Base-by-base conservation (phyloP, 106 monocot species). In the Phalaenopsis aphrodite region DNA sequence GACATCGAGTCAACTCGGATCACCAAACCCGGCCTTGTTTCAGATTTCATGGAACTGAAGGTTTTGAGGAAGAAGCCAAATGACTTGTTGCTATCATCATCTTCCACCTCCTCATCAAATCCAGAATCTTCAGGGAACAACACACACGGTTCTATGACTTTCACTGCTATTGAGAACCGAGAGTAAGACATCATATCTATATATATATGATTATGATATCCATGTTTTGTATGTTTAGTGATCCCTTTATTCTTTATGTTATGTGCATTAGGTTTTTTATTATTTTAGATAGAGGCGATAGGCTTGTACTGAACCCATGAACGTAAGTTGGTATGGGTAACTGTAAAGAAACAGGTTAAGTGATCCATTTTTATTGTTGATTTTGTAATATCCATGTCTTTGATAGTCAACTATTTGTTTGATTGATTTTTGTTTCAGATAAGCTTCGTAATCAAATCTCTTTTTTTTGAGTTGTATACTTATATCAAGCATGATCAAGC, bases 11-110 rank as follows among this genome's bases (percentile, higher is more conserved):
- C 41, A 3, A 80, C 77, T 38, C 73, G 75, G 55, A 90, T 89
- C 61, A 89, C 86, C 3, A 89, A 83, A 42, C 92, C 89, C 17
- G 89, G 86, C 58, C 82, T 92, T n/a, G 81, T 92, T 75, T 81
- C 72, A 49, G 92, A 92, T 72, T 92, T 92, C 78, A 86, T 83
- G 86, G 88, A 88, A 19, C 82, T 92, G 67, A 92, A 90, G 73
- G 56, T 92, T 21, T 77, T 75, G 75, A 75, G 74, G 19, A 86
- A 80, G 17, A 84, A 81, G 72, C 49, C 21, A n/a, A 43, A 58
- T 42, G 74, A 72, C 24, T 15, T 12, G 1, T 1, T 3, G 8
- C 38, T 46, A 24, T 78, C 56, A 37, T 55, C 83, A 37, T 82
- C 84, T 3, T 75, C 77, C 72, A 79, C 77, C 6, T 55, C 78